Base-by-base conservation (phyloP, 2,329 filamentous ascomycete species). In the Aotearoamyces nothofagi region DNA sequence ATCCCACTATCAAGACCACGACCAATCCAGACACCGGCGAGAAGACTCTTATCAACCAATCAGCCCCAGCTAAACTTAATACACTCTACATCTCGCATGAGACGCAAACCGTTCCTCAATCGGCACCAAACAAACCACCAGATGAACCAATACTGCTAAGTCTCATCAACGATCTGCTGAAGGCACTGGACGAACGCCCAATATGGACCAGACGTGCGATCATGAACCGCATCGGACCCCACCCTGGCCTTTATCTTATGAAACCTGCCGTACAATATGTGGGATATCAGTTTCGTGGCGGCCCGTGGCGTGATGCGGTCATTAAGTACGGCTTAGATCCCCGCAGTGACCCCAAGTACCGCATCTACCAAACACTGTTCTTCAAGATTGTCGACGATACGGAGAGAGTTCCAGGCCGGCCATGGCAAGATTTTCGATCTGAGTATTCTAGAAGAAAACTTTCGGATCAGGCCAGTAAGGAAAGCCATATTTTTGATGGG, bases 201-300 rank as follows among this genome's bases (percentile, higher is more conserved):
- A 71, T 93, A 25, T 92, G 86, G 72, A 94, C 87, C 3, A 71
- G 86, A 1, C 73, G 87, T 12, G 78, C 78, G 2, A 62, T 93
- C 9, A 64, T 78, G 42, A 94, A 93, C 52, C 64, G 68, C 29
- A 61, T 94, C 16, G 57, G 54, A 2, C 55, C 56, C 27, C 56
- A 55, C 26, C 56, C 60, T 15, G 59, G 57, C 24, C 60, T 62
- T 34, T 69, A 66, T 33, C 54, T 66, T 23, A 53, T 93, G 35
- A 78, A 82, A 43, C 68, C 78, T 46, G 80, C 80, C 26, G 68
- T 86, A 29, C 78, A 83, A 37, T 87, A 90, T 43, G 73, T 82
- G 4, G 84, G 80, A 6, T 98, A 93, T 55, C 82, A 86, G 53
- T 94, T 96, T 61, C 78, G 79, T 34, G 83, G 79, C 13, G 90